Evolutionary conservation across 345 rosid species (phyloP), one percentile per base, ranked within the genome.

Genomic region (Euphorbia lathyris): DNA sequence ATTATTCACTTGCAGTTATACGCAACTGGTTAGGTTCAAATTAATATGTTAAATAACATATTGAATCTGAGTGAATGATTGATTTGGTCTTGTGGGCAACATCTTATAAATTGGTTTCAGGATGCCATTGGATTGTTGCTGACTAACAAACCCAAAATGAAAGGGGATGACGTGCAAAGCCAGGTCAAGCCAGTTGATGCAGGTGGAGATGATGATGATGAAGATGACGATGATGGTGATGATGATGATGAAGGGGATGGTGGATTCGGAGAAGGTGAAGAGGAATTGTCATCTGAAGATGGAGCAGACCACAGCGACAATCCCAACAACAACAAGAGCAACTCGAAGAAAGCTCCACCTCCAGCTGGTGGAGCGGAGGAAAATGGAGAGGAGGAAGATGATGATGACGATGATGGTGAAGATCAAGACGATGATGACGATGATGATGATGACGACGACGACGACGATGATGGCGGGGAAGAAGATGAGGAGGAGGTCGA

Each of bases 231-330:
- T 0, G 84, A 67, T 0, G 81, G 20, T 0, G 72, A 53, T 9
- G 77, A 43, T 3, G 76, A 67, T 25, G 66, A 73, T 0, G 84
- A 71, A 30, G 92, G 57, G 2, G 86, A 77, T 63, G 90, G 75
- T 0, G 86, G 65, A 9, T 77, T 69, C 2, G 88, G 88, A 16
- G 88, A 83, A 34, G 88, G 86, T 12, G 88, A 81, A 68, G 90
- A 86, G 48, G 90, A 86, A 1, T 55, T 81, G 32, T 83, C 90
- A 2, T 86, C 90, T 7, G 90, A 84, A 42, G 86, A 79, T 36
- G 92, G 74, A 29, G 88, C 68, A 42, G 91, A 78, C 0, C 66
- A 62, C 7, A 82, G 69, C 48, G 78, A 70, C n/a, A 71, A 74
- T 70, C 69, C 77, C 16, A 85, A 83, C 71, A 79, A 83, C 67